A percentile compares a stretch with the other conserved stretches of the same genome.
Conservation (phyloP, 2,329 filamentous ascomycete species). For the Fulvia fulva region DNA sequence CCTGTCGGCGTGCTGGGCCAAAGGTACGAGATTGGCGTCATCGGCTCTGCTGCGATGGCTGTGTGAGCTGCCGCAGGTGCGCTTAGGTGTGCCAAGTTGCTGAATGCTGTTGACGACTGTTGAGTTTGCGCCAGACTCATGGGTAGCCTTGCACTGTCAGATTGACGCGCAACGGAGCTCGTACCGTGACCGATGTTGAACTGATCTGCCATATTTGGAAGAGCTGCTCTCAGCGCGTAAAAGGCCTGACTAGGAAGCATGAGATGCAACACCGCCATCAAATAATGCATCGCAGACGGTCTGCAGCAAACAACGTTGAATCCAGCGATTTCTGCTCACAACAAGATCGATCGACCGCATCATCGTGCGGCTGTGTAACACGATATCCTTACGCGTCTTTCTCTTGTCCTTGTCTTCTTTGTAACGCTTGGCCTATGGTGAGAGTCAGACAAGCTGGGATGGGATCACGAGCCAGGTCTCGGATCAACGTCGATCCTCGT, state of each 20-base stretch:
- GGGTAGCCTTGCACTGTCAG: not conserved
- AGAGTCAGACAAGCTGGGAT: not conserved
- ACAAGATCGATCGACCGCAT: not conserved
- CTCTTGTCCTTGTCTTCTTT: not conserved
- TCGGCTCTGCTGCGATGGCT: not conserved
- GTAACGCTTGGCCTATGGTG: not conserved
- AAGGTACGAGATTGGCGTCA: not conserved
- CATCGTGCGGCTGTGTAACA: not conserved
- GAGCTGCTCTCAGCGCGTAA: not conserved
- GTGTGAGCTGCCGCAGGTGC: not conserved
- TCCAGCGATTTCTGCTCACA: not conserved
- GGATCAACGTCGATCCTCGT: constrained; percentile 1
- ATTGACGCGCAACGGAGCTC: not conserved
- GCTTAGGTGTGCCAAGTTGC: not conserved
- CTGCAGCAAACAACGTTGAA: not conserved
- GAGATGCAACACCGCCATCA: no score
- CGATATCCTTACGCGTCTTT: not conserved
- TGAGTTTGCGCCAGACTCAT: not conserved
- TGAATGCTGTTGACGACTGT: not conserved
- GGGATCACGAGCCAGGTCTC: not conserved
- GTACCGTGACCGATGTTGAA: not conserved
- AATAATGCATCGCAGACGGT: no score
- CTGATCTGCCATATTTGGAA: not conserved
- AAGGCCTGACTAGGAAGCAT: no score
- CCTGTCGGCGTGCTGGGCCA: no score